phyloP scores from a whole-genome alignment of 352 stramenopile species.

The Pythium folliculosum region DNA sequence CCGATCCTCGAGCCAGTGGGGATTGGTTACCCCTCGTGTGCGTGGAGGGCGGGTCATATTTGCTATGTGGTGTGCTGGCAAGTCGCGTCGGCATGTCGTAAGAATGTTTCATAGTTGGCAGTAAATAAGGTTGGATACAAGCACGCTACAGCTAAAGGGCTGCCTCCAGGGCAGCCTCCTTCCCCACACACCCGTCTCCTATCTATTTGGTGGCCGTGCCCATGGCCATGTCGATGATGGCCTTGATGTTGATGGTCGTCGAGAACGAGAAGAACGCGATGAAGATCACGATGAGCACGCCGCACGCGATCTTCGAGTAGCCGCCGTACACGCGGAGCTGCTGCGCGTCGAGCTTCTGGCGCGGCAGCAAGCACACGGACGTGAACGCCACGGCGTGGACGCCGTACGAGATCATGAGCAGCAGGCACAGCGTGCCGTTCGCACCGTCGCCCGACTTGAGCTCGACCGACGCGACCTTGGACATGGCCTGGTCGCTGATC shows the following conservation, averaged over 20 bases:
- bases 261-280: conserved; percentile 33
- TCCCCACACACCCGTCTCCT: not conserved
- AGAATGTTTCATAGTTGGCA: not conserved
- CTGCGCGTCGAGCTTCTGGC: conserved; percentile 38
- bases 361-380: conserved; percentile 47
- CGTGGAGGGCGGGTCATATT: too few species aligned
- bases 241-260: conserved; percentile 32
- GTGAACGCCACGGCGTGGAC: conserved; percentile 57
- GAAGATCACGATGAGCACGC: conserved; percentile 27
- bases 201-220: conserved; percentile 12
- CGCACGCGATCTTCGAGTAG: conserved; percentile 33
- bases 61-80: too few species aligned
- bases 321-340: conserved; percentile 35
- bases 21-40: too few species aligned
- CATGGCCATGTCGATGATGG: conserved; percentile 32
- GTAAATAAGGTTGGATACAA: conserved; percentile 6
- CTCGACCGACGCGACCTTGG: conserved; percentile 24
- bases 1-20: too few species aligned
- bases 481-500: conserved; percentile 52
- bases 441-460: conserved; percentile 12
- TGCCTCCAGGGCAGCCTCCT: not conserved
- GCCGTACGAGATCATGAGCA: conserved; percentile 57
- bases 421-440: conserved; percentile 30
- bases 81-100: not conserved
- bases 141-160: not conserved